phyloP scores from a whole-genome alignment of 208 protist genomes.

The Crithidia expoeki region DNA sequence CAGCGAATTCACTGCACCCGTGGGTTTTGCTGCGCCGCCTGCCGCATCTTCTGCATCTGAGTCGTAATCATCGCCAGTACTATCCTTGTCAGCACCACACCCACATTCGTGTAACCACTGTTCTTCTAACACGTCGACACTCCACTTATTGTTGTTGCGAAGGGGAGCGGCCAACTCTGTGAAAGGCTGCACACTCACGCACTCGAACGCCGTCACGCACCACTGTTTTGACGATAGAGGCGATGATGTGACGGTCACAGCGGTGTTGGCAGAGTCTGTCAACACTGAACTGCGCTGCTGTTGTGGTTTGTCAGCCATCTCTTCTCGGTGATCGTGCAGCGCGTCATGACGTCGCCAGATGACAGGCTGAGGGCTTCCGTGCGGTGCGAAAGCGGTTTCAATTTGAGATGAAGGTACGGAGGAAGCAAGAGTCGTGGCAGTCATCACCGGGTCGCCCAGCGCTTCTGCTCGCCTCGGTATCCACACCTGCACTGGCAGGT shows the following conservation, averaged over 20 bases:
- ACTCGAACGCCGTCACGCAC: constrained; percentile 21
- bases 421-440: not conserved
- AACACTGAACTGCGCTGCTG: no score
- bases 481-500: constrained; percentile 13
- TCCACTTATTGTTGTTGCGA: no score
- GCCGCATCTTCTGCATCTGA: no score
- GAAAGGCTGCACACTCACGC: not conserved
- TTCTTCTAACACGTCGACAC: no score
- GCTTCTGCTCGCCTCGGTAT: constrained; percentile 10
- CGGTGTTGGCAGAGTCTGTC: not conserved
- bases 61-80: no score
- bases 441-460: not conserved
- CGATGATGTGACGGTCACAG: not conserved
- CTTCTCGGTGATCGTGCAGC: no score
- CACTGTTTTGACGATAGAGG: constrained; percentile 14
- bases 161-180: not conserved
- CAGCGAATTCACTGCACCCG: no score
- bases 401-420: not conserved
- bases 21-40: no score
- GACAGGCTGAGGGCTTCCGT: not conserved
- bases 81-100: no score
- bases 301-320: no score
- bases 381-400: not conserved
- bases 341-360: constrained; percentile 9
- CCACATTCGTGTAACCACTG: no score